These are phyloP conservation scores for Cladophialophora immunda DNA, from an alignment of 2,329 filamentous ascomycete species.

Conservation along the genomic window DNA sequence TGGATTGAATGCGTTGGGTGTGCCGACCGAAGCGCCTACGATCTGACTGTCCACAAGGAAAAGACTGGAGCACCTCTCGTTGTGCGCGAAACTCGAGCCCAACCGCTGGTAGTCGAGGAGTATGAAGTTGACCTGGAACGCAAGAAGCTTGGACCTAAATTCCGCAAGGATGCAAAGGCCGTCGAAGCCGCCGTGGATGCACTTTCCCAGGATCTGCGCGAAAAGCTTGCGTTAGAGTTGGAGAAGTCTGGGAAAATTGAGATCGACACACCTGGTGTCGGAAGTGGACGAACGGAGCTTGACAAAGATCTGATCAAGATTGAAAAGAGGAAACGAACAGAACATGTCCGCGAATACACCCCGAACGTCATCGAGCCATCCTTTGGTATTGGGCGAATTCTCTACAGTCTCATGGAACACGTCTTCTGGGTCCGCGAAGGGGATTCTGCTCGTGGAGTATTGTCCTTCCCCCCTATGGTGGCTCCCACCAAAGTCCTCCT, in stretches of 20 bases:
- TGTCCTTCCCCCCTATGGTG: slow-evolving; percentile 78
- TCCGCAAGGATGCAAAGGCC: slow-evolving; percentile 91
- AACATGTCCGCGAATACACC: slow-evolving; percentile 88
- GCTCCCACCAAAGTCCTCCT: slow-evolving; percentile 97
- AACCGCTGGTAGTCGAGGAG: slow-evolving; percentile 82
- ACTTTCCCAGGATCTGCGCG: slow-evolving; percentile 80
- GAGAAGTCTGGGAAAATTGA: slow-evolving; percentile 76
- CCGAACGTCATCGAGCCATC: slow-evolving; percentile 98
- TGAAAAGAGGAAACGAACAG: slow-evolving; percentile 81
- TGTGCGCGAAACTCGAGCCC: slow-evolving; percentile 81
- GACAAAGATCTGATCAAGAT: slow-evolving; percentile 81
- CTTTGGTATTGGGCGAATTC: slow-evolving; percentile 93
- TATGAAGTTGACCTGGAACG: slow-evolving; percentile 89
- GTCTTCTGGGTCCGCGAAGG: slow-evolving; percentile 89
- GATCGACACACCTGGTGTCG: slow-evolving; percentile 74
- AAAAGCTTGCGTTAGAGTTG: slow-evolving; percentile 79
- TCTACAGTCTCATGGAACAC: slow-evolving; percentile 94
- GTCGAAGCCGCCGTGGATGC: slow-evolving; percentile 81
- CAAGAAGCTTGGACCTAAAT: slow-evolving; percentile 94
- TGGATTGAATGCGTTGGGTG: slow-evolving; percentile 99
- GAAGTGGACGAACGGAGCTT: slow-evolving; percentile 79
- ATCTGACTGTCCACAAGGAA: slow-evolving; percentile 89
- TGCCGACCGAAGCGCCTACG: slow-evolving; percentile 93
- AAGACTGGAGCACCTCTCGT: slow-evolving; percentile 87
- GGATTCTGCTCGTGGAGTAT: slow-evolving; percentile 83